Conservation (phyloP, 225 moss, liverwort and hornwort species). For the Bryoerythrophyllum caledonicum region DNA sequence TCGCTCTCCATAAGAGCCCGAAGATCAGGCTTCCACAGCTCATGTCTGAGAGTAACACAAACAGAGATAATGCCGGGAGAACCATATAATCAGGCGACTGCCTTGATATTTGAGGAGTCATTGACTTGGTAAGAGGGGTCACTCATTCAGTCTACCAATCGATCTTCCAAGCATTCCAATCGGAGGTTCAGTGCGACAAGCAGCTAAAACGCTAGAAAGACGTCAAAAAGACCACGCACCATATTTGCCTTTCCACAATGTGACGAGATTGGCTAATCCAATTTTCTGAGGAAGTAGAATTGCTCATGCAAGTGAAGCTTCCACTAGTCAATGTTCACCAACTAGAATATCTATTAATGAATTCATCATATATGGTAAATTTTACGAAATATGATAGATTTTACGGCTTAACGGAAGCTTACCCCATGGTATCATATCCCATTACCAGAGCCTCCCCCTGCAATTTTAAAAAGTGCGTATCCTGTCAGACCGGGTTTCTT, state of each 20-base stretch:
- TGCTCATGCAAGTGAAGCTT: constrained; percentile 4
- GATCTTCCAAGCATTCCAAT: background rate
- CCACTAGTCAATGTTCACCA: constrained; percentile 2
- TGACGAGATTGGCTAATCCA: constrained; percentile 9
- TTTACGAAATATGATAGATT: constrained; percentile 12
- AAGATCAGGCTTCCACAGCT: constrained; percentile 95
- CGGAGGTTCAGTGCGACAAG: background rate
- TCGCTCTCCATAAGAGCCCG: constrained; percentile 99
- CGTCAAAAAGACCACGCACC: background rate
- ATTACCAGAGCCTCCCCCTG: constrained; percentile 99
- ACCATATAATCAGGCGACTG: background rate
- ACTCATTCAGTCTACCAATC: background rate
- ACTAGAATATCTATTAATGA: constrained; percentile 12
- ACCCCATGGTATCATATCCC: constrained; percentile 99
- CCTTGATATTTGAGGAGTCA: background rate
- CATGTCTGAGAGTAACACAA: constrained; percentile 58
- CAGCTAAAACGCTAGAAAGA: background rate
- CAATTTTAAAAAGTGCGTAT: constrained; percentile 24
- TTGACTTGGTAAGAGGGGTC: background rate
- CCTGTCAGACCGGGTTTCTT: constrained; percentile 17
- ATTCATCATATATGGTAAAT: constrained; percentile 1
- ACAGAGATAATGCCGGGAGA: background rate
- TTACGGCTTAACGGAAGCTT: constrained; percentile 22
- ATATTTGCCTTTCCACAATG: background rate
- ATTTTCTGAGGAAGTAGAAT: background rate